phyloP scores from a whole-genome alignment of 345 rosid genomes.

The Pseudoturritis turrita region DNA sequence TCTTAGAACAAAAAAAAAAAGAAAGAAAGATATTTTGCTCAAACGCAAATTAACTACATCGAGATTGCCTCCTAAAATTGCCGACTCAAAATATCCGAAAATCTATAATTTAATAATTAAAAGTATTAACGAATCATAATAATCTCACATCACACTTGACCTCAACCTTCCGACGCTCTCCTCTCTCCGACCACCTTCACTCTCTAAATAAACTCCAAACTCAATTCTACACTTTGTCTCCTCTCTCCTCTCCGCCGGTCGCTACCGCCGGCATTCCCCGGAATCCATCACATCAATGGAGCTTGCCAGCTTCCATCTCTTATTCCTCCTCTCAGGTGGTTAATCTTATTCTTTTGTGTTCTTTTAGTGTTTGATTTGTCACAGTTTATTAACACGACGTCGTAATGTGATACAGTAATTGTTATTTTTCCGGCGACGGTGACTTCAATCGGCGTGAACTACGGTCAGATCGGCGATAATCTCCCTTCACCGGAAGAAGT shows the following conservation, averaged over 20 bases:
- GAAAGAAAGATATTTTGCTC: too few species aligned
- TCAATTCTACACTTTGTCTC: not conserved
- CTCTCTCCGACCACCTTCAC: slow-evolving; percentile 5
- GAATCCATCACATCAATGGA: slow-evolving; percentile 8
- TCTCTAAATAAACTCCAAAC: slow-evolving; percentile 10
- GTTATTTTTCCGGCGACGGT: slow-evolving; percentile 32
- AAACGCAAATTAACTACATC: not conserved
- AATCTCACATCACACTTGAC: slow-evolving; percentile 10
- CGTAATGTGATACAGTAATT: slow-evolving; percentile 6
- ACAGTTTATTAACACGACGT: not conserved
- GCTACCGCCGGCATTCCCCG: slow-evolving; percentile 13
- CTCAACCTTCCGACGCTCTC: not conserved
- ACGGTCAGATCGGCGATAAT: slow-evolving; percentile 86
- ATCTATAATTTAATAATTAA: not conserved
- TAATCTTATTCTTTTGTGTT: not conserved
- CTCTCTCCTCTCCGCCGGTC: slow-evolving; percentile 13
- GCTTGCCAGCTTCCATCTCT: slow-evolving; percentile 5
- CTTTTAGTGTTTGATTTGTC: not conserved
- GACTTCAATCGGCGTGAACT: slow-evolving; percentile 72
- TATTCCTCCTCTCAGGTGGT: slow-evolving; percentile 26
- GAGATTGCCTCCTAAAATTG: slow-evolving; percentile 14
- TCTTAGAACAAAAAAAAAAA: too few species aligned
- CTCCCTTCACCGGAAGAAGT: slow-evolving; percentile 71
- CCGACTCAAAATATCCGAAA: slow-evolving; percentile 23
- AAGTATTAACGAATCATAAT: slow-evolving; percentile 7